Evolutionary conservation across 345 rosid genomes (phyloP).

Genomic region (Turritis glabra): DNA sequence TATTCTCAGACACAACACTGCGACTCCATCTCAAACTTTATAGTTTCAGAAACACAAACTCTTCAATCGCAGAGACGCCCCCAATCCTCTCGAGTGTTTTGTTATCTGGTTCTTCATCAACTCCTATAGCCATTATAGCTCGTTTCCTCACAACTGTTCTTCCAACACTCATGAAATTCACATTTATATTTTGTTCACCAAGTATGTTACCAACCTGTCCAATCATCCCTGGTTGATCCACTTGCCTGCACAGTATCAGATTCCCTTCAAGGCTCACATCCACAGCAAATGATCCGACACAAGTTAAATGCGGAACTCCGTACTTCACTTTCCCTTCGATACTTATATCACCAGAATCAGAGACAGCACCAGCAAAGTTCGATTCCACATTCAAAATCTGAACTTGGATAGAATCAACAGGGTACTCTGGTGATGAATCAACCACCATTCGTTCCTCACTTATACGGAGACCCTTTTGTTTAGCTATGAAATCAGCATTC

Average conservation of each 20-base stretch:
- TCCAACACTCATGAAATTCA: constrained; percentile 90
- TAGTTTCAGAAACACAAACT: constrained; percentile 74
- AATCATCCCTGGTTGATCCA: constrained; percentile 88
- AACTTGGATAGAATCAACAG: constrained; percentile 65
- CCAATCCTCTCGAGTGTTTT: constrained; percentile 63
- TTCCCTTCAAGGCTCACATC: constrained; percentile 88
- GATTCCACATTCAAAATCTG: constrained; percentile 62
- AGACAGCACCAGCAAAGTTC: constrained; percentile 63
- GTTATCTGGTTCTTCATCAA: constrained; percentile 72
- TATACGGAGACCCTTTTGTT: constrained; percentile 73
- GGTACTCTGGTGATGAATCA: constrained; percentile 58
- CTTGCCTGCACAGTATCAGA: constrained; percentile 71
- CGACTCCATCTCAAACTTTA: constrained; percentile 9
- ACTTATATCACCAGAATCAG: constrained; percentile 62
- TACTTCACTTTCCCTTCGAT: constrained; percentile 74
- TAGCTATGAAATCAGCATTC: constrained; percentile 86
- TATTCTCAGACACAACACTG: constrained; percentile 9
- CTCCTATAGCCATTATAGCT: constrained; percentile 89
- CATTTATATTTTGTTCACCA: constrained; percentile 67
- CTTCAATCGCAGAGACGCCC: constrained; percentile 62
- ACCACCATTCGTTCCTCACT: constrained; percentile 64
- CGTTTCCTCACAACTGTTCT: constrained; percentile 56
- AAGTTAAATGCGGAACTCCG: constrained; percentile 62
- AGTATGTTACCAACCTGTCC: constrained; percentile 79
- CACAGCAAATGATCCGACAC: constrained; percentile 61